Evolutionary conservation across 768 basidiomycete species (phyloP).

Genomic region (Hygrocybe coccinea): DNA sequence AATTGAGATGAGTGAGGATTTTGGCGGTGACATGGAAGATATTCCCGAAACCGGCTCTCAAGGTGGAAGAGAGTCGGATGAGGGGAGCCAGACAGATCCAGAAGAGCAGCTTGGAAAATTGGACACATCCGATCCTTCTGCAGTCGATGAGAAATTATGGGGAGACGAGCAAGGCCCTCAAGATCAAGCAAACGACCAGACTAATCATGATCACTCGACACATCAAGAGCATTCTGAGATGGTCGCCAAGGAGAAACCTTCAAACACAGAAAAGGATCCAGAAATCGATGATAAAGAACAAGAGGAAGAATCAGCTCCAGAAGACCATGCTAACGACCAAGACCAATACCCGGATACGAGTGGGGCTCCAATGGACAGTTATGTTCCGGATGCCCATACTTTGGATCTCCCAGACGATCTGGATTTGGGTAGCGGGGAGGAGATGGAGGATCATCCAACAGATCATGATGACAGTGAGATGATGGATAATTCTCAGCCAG

Average conservation of each 20-base stretch:
- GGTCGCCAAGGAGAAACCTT: conserved; percentile 69
- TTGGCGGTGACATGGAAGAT: conserved; percentile 83
- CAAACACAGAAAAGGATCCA: conserved; percentile 20
- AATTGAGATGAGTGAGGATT: conserved; percentile 87
- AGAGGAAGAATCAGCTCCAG: conserved; percentile 10
- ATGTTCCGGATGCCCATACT: conserved; percentile 71
- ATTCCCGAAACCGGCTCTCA: conserved; percentile 61
- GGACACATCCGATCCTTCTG: conserved; percentile 75
- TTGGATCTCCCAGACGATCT: conserved; percentile 89
- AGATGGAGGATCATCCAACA: conserved; percentile 33
- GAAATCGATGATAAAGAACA: conserved; percentile 25
- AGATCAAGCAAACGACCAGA: conserved; percentile 49
- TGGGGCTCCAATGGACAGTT: conserved; percentile 70
- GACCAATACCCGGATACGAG: conserved; percentile 43
- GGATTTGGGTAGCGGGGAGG: conserved; percentile 47
- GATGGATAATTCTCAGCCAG: conserved; percentile 20
- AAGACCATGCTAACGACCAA: conserved; percentile 27
- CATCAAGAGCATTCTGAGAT: conserved; percentile 58
- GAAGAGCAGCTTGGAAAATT: conserved; percentile 84
- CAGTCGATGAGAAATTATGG: conserved; percentile 96
- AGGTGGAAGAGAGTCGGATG: conserved; percentile 47
- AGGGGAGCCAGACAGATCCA: conserved; percentile 54
- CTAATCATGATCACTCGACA: conserved; percentile 56
- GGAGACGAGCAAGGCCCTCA: conserved; percentile 71
- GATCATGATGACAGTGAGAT: conserved; percentile 30